A percentile compares a stretch with the other conserved stretches of the same genome.
phyloP scores from a whole-genome alignment of 371 early-diverging fungal genomes.

The Catenaria anguillulae region DNA sequence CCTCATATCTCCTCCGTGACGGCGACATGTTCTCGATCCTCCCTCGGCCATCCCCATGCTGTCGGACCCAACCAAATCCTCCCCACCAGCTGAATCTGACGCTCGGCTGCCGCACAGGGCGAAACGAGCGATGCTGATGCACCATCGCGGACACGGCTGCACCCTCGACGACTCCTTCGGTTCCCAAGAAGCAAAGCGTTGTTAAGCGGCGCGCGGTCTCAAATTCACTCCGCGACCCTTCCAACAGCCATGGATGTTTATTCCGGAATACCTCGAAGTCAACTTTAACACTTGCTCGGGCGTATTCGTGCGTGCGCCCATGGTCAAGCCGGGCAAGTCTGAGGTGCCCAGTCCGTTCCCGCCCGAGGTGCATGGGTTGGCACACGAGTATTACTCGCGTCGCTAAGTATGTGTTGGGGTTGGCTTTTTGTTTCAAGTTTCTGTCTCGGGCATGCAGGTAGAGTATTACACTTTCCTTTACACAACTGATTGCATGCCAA shows the following conservation, averaged over 20 bases:
- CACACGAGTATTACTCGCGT: constrained; percentile 46
- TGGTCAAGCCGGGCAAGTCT: constrained; percentile 64
- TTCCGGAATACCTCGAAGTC: constrained; percentile 92
- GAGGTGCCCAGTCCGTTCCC: constrained; percentile 91
- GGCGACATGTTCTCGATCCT: constrained; percentile 80
- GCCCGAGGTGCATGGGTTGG: constrained; percentile 74
- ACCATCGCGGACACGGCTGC: neutral
- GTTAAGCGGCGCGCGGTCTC: constrained; percentile 16
- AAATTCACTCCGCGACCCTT: constrained; percentile 58
- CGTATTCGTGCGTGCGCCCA: constrained; percentile 73
- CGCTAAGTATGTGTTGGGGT: neutral
- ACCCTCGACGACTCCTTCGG: neutral
- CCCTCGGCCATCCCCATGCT: constrained; percentile 56
- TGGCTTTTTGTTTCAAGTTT: too few relatives aligned
- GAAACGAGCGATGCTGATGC: neutral
- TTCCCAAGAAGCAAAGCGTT: neutral
- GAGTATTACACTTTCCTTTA: too few relatives aligned
- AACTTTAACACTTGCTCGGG: constrained; percentile 82
- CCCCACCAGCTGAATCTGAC: neutral
- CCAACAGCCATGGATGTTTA: constrained; percentile 89
- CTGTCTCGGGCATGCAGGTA: too few relatives aligned
- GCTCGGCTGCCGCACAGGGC: neutral
- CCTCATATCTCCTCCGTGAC: constrained; percentile 65
- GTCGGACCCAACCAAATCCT: constrained; percentile 17
- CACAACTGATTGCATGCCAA: too few relatives aligned